Conservation (phyloP, 2,329 filamentous ascomycete species). For the Sphaerulina musiva region DNA sequence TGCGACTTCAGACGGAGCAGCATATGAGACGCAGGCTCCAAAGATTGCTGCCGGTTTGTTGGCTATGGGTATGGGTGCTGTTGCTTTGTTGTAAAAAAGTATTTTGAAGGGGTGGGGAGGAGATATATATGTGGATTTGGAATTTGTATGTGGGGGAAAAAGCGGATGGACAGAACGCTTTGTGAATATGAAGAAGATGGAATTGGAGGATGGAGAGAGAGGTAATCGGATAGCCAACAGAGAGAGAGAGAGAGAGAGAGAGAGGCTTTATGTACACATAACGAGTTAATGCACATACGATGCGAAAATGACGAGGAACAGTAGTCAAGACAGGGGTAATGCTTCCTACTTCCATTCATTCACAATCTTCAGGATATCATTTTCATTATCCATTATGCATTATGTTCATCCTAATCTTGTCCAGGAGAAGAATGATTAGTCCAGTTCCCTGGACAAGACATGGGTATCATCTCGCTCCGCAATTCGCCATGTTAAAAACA, state of each 20-base stretch:
- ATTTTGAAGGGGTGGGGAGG: no score
- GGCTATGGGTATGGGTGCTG: conserved; percentile 30
- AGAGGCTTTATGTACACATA: no score
- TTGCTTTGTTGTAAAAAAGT: conserved; percentile 23
- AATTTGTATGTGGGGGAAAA: no score
- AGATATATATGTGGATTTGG: no score
- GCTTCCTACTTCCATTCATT: background rate
- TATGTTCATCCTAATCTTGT: background rate
- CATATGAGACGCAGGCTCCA: conserved; percentile 22
- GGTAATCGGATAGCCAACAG: no score
- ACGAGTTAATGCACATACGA: no score
- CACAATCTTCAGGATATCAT: background rate
- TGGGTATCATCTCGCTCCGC: conserved; percentile 2
- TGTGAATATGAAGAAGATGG: no score
- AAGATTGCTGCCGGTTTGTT: conserved; percentile 28
- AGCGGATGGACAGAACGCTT: no score
- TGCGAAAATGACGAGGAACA: background rate
- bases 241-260: no score
- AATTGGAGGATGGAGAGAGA: no score
- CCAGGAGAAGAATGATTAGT: background rate
- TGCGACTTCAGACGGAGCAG: conserved; percentile 15
- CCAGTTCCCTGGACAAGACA: background rate
- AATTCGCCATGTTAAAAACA: background rate
- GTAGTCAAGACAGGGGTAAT: background rate
- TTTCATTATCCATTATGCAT: conserved; percentile 2